phyloP scores from a whole-genome alignment of 495 filamentous ascomycete species.

The Tetracladium setigerum region DNA sequence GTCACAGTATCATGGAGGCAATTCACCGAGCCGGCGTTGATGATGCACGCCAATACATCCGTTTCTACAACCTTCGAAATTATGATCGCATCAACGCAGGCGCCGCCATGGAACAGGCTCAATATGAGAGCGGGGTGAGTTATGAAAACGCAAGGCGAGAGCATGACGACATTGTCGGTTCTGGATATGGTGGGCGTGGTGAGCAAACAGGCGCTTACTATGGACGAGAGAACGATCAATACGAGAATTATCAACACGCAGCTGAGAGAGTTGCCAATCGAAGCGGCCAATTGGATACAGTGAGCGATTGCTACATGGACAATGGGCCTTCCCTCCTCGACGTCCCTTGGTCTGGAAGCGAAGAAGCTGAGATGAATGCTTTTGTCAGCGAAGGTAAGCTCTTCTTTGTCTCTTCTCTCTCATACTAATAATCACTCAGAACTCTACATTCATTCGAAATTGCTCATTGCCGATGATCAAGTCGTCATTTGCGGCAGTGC shows the following conservation, averaged over 20 bases:
- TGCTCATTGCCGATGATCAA: constrained; percentile 87
- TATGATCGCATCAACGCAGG: constrained; percentile 79
- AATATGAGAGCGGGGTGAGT: constrained; percentile 59
- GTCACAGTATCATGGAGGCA: constrained; percentile 76
- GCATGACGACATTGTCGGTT: constrained; percentile 48
- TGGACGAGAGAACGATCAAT: constrained; percentile 34
- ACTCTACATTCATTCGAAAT: constrained; percentile 90
- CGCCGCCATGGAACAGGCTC: constrained; percentile 51
- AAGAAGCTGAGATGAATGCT: constrained; percentile 71
- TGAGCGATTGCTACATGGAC: constrained; percentile 81
- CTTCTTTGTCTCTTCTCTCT: not conserved
- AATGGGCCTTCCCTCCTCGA: constrained; percentile 64
- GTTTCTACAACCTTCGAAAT: constrained; percentile 91
- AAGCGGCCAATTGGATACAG: constrained; percentile 59
- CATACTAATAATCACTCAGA: constrained; percentile 2
- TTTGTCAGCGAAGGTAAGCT: constrained; percentile 66
- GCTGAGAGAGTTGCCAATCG: constrained; percentile 38
- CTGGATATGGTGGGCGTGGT: constrained; percentile 19
- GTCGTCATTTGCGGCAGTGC: constrained; percentile 87
- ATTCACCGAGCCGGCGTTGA: constrained; percentile 60
- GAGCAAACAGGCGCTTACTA: constrained; percentile 19
- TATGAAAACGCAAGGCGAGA: constrained; percentile 65
- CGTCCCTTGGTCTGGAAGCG: constrained; percentile 71
- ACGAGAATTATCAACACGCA: constrained; percentile 59
- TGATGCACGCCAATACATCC: constrained; percentile 70